A percentile compares a stretch with the other conserved stretches of the same genome.
Conservation (phyloP, 257 asterid genomes). For the Petunia axillaris region DNA sequence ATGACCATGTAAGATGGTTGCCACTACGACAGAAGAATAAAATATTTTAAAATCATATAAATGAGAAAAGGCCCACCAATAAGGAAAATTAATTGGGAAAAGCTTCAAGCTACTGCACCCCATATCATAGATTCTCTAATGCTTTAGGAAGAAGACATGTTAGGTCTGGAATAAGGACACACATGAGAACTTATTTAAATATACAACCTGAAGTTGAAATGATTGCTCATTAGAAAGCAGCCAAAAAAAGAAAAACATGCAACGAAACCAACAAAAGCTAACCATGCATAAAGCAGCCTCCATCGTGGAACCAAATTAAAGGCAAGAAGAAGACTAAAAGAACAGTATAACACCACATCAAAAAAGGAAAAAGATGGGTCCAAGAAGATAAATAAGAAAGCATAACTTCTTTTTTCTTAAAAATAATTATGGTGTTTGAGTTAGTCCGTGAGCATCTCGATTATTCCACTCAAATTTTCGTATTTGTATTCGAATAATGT, state of each 20-base stretch:
- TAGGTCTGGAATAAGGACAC: constrained; percentile 12
- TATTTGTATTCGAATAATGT: too few species aligned
- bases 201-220: constrained; percentile 3
- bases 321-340: not conserved
- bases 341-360: too few species aligned
- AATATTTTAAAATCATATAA: not conserved
- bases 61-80: constrained; percentile 9
- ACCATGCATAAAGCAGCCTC: constrained; percentile 18
- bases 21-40: not conserved
- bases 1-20: too few species aligned
- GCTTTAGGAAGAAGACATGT: not conserved
- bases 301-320: not conserved
- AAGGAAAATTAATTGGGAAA: not conserved
- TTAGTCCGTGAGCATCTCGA: too few species aligned
- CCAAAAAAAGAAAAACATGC: not conserved
- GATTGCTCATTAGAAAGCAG: constrained; percentile 22
- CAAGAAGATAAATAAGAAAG: not conserved
- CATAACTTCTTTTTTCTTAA: too few species aligned
- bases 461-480: too few species aligned
- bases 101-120: not conserved
- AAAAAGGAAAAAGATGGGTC: not conserved
- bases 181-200: constrained; percentile 3
- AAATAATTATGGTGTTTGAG: too few species aligned
- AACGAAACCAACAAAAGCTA: not conserved
- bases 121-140: constrained; percentile 16